A percentile compares a stretch with the other conserved stretches of the same genome.
phyloP scores from a whole-genome alignment of 768 basidiomycete genomes.

The Mrakia gelida region DNA sequence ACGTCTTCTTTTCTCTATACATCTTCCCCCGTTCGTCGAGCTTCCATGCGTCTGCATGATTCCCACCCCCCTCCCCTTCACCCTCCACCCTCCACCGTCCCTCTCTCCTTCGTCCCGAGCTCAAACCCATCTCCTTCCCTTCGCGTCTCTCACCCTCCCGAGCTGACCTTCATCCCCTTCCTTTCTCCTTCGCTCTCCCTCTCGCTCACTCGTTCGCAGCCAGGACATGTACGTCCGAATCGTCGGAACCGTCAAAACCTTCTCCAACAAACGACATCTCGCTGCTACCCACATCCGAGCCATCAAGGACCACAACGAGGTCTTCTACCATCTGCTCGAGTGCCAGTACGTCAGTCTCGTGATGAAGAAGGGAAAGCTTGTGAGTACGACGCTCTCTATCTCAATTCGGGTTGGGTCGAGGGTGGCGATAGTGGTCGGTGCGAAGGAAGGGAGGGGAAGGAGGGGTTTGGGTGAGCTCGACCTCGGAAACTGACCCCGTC shows the following conservation, averaged over 20 bases:
- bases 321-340: slow-evolving; percentile 77
- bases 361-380: slow-evolving; percentile 63
- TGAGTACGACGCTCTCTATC: slow-evolving; percentile 6
- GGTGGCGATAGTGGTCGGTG: slow-evolving; percentile 83
- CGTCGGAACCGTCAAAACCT: slow-evolving; percentile 74
- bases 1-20: neutral
- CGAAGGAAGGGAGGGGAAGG: slow-evolving; percentile 50
- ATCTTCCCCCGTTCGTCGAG: no score
- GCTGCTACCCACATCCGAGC: slow-evolving; percentile 69
- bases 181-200: slow-evolving; percentile 57
- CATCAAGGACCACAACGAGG: slow-evolving; percentile 66
- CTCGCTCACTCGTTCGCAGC: slow-evolving; percentile 70
- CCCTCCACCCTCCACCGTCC: neutral
- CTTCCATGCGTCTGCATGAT: no score
- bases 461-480: slow-evolving; percentile 51
- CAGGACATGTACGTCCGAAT: slow-evolving; percentile 75
- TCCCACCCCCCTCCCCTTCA: neutral
- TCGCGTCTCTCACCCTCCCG: neutral
- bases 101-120: neutral
- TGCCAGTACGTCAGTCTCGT: slow-evolving; percentile 64
- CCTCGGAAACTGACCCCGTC: slow-evolving; percentile 49
- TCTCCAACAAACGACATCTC: slow-evolving; percentile 74
- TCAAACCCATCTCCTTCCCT: neutral
- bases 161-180: neutral
- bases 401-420: slow-evolving; percentile 54